Evolutionary conservation across 345 rosid species (phyloP), one percentile per base, ranked within the genome.

Genomic region (Salix suchowensis): DNA sequence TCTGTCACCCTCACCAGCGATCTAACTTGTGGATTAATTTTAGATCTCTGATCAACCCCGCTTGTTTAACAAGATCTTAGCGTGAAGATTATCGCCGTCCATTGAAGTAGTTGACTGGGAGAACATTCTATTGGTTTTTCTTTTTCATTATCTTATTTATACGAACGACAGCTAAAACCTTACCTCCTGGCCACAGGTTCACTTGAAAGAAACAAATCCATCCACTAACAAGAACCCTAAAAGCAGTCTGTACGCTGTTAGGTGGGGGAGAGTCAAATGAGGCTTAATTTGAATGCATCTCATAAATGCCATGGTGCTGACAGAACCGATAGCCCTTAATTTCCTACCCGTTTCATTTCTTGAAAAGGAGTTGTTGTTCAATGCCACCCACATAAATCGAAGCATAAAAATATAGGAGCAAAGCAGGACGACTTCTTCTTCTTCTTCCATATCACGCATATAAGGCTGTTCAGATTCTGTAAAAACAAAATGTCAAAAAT

Each of bases 321-420:
- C 70, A 73, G 34, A 9, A 15, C 37, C 10, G 32, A 15, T 18
- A 10, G 1, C 40, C 79, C 52, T n/a, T 11, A 5, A 5, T 19
- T 62, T 78, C 65, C 23, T 67, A 32, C 73, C 46, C 30, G 26
- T 28, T 74, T 73, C 69, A 78, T 46, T 80, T 60, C 86, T 66
- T 79, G 84, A 77, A 77, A 80, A 76, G 75, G 83, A 78, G 70
- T 52, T 74, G 67, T 23, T 52, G 77, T 28, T 40, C 71, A 68
- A 70, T 80, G 82, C 69, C 76, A 71, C 78, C 85, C 81, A 66
- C 86, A 36, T 55, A 54, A 36, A 60, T 77, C 30, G 64, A 21
- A 19, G 21, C 42, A 52, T 24, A 52, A 34, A 67, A 34, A 19
- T 30, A 58, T 32, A 68, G 24, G n/a, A 18, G 28, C 19, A 78